Evolutionary conservation across 2,329 filamentous ascomycete species (phyloP).

Genomic region (Alternaria atra): DNA sequence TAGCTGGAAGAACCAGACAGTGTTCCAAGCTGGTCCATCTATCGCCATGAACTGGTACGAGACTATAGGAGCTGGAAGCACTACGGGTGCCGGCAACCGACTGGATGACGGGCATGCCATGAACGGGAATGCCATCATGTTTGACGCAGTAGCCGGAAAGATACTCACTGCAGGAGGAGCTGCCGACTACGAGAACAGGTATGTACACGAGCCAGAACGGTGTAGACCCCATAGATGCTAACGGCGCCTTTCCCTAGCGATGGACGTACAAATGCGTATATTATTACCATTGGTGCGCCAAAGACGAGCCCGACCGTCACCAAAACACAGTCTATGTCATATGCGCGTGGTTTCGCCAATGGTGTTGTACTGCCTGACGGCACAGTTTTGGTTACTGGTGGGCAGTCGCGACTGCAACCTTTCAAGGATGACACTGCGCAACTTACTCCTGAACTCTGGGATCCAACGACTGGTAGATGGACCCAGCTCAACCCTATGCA

Average conservation of each 20-base stretch:
- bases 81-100: constrained; percentile 55
- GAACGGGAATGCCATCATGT: constrained; percentile 67
- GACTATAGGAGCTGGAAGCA: constrained; percentile 55
- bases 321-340: constrained; percentile 37
- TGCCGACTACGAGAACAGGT: constrained; percentile 50
- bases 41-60: constrained; percentile 67
- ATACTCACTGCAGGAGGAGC: constrained; percentile 64
- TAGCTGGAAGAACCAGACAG: constrained; percentile 56
- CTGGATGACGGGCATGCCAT: constrained; percentile 61
- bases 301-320: constrained; percentile 30
- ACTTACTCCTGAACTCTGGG: constrained; percentile 34
- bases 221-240: not conserved
- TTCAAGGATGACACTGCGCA: constrained; percentile 34
- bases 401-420: constrained; percentile 23
- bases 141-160: constrained; percentile 62
- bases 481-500: constrained; percentile 31
- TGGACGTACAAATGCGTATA: constrained; percentile 57
- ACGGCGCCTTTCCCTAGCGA: constrained; percentile 22
- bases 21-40: constrained; percentile 66
- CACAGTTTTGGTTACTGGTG: constrained; percentile 46
- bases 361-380: constrained; percentile 46
- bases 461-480: constrained; percentile 33
- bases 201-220: not conserved
- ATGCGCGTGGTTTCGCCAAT: constrained; percentile 39
- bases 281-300: constrained; percentile 59